Evolutionary conservation across 352 stramenopile species (phyloP), one percentile per base, ranked within the genome.

Genomic region (Globisporangium cylindrosporum): DNA sequence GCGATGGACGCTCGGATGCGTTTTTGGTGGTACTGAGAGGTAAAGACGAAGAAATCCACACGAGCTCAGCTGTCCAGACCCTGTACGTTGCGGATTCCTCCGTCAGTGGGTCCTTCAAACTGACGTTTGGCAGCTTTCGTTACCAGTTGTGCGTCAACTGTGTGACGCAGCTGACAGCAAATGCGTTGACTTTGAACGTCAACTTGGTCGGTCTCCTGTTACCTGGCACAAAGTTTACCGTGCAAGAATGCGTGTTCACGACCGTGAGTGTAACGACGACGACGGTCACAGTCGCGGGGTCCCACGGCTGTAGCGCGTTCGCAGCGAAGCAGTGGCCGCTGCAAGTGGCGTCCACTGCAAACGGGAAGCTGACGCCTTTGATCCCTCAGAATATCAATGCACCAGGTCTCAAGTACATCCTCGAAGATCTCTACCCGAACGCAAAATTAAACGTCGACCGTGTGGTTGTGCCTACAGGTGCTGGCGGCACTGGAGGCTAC

Each of bases 21-120:
- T 99, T 99, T 75, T 64, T 98, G 2, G 86, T 97, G 5, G 90
- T 83, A 0, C 79, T 99, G 10, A 75, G 64, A 0, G 83, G 92
- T 20, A 72, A 70, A 62, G 24, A 80, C 1, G 86, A 98, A 62
- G 80, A 73, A 0, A 82, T 97, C 15, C 69, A 73, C 25, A 96
- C 94, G 3, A 98, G 94, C 1, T 97, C 89, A 41, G 94, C 95
- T 3, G 89, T 98, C 20, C 85, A 98, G 72, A 79, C 72, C 2
- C 63, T 95, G 20, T 68, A 75, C 18, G 74, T 76, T 0, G 62
- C 70, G 0, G 70, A 84, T 61, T 63, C 67, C 0, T 70, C 38
- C 0, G 71, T 71, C 20, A 62, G 7, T 1, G 85, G 85, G 6
- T 84, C 74, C 41, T 94, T 95, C 70, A 88, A 88, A 55, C 79